Evolutionary conservation across 805 yeast genomes (phyloP), one percentile per base, ranked within the genome.

Genomic region (Saccharomyces eubayanus): DNA sequence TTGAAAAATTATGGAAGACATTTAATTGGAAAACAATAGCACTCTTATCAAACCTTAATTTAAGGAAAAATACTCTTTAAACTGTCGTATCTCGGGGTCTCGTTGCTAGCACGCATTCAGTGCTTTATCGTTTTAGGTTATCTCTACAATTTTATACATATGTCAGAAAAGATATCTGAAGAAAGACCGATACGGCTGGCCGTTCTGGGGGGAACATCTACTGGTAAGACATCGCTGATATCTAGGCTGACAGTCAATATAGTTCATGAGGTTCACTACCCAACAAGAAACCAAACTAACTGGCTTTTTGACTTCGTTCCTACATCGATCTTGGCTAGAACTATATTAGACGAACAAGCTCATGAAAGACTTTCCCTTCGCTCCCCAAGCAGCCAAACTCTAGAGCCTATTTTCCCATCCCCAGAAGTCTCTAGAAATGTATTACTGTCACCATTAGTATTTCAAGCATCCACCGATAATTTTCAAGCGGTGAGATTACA

Each of bases 201-300:
- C 0, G 74, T 84, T 1, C 63, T 84, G 2, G 89, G 89, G 0
- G 86, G 79, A 0, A 73, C 79, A 11, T 73, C 74, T 16, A 75
- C 80, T 0, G 89, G 89, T 10, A 84, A 84, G 62, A 78, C 87
- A 2, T 75, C 86, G 0, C 72, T 80, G 41, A 76, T 81, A 11
- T 76, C 81, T 51, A 71, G 77, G 49, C 59, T 83, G 14, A 72
- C 76, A 1, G 69, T 77, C 21, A 77, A 78, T 28, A 72, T 74
- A 28, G 81, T 77, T 53, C 74, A 81, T 50, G 90, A 84, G 55
- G 85, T 86, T 0, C 85, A 87, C 64, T 87, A 87, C 61, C 95
- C 94, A 5, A 87, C 92, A 3, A 73, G 78, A 47, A 78, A 76
- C 53, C 82, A 83, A 54, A 79, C 79, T 3, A 81, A 89, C 28